These are phyloP conservation scores for Lablab purpureus DNA, from an alignment of 306 rosid genomes.

Conservation along the genomic window DNA sequence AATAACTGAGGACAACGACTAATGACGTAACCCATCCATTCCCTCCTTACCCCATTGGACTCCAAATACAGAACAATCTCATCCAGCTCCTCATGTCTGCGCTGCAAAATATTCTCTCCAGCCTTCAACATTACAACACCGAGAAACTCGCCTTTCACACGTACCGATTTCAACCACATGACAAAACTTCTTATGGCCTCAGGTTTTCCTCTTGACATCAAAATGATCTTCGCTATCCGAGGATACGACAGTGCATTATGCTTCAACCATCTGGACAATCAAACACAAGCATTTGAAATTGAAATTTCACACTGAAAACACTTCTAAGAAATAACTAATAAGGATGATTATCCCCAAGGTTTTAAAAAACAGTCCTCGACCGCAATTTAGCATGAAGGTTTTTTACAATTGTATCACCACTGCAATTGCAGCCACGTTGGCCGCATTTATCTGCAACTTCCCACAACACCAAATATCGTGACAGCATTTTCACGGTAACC, in stretches of 20 bases:
- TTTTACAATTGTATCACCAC: not conserved
- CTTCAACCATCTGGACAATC: constrained; percentile 86
- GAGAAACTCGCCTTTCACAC: constrained; percentile 76
- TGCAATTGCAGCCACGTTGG: not conserved
- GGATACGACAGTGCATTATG: constrained; percentile 84
- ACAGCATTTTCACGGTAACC: not conserved
- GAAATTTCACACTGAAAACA: constrained; percentile 23
- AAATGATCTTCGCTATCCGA: constrained; percentile 84
- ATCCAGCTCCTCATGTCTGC: constrained; percentile 67
- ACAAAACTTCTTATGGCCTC: constrained; percentile 64
- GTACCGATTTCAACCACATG: constrained; percentile 76
- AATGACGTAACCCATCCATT: constrained; percentile 86
- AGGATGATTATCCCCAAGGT: not conserved
- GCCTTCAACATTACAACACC: constrained; percentile 70
- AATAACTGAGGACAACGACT: constrained; percentile 83
- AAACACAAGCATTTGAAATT: constrained; percentile 35
- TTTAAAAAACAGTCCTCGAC: not conserved
- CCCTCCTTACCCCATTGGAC: constrained; percentile 81
- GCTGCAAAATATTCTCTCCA: constrained; percentile 66
- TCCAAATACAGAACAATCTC: constrained; percentile 75
- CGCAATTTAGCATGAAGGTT: not conserved
- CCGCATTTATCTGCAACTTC: not conserved
- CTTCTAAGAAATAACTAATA: not conserved
- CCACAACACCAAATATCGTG: not conserved
- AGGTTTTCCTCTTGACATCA: constrained; percentile 77